Evolutionary conservation across 768 basidiomycete genomes (phyloP).

Genomic region (Mycena rosella): DNA sequence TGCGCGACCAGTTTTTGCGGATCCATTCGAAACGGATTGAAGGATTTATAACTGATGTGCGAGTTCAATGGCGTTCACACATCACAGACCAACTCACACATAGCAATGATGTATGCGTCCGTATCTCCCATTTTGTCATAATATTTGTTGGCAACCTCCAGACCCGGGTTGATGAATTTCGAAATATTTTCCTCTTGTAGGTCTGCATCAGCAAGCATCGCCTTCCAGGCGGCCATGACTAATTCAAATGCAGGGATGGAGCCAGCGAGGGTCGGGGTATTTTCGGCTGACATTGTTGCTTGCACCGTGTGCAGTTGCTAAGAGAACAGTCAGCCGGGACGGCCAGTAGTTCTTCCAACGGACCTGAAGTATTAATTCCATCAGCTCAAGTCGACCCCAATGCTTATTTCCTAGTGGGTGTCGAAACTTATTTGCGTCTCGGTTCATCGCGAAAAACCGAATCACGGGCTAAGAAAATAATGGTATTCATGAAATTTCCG

Average conservation of each 20-base stretch:
- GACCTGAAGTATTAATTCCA: slow-evolving; percentile 11
- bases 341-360: too few species aligned
- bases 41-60: not conserved
- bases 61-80: too few species aligned
- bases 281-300: not conserved
- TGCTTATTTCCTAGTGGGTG: slow-evolving; percentile 1
- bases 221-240: too few species aligned
- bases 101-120: not conserved
- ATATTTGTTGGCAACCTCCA: not conserved
- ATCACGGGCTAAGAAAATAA: too few species aligned
- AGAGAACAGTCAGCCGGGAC: not conserved
- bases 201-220: too few species aligned
- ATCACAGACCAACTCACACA: too few species aligned
- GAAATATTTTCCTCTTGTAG: not conserved
- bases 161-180: not conserved
- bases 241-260: too few species aligned
- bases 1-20: slow-evolving; percentile 1
- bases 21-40: slow-evolving; percentile 1
- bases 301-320: slow-evolving; percentile 5
- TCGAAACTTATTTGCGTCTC: too few species aligned
- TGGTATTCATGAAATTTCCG: too few species aligned
- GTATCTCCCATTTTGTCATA: slow-evolving; percentile 1
- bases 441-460: too few species aligned
- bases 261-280: not conserved
- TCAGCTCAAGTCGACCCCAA: slow-evolving; percentile 2